Conservation (phyloP, 164 flowering plant species). For the Liquidambar formosana region DNA sequence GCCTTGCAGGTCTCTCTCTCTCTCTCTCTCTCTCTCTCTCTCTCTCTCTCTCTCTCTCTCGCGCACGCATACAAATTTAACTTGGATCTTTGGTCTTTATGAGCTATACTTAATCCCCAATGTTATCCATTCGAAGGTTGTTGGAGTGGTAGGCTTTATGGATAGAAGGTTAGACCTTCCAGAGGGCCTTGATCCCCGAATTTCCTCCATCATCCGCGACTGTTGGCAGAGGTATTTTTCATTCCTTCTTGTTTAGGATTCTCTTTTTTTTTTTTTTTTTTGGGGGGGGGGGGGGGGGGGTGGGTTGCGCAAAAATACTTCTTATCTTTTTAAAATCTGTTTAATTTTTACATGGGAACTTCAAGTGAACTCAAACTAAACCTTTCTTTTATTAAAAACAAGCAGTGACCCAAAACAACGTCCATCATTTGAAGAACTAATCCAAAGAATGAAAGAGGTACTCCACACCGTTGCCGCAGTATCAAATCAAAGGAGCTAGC, state of each 20-base stretch:
- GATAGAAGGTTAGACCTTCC: conserved; percentile 83
- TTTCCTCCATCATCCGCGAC: conserved; percentile 62
- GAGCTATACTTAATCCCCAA: background rate
- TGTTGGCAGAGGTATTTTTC: conserved; percentile 73
- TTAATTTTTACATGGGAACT: background rate
- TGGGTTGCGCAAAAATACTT: too few relatives aligned
- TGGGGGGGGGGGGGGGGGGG: background rate
- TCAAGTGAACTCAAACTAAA: background rate
- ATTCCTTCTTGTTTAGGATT: too few relatives aligned
- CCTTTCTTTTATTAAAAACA: background rate
- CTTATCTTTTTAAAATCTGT: background rate
- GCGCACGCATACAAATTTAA: background rate
- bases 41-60: background rate
- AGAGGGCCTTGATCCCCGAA: conserved; percentile 59
- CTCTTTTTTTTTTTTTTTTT: too few relatives aligned
- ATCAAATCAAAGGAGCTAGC: conserved; percentile 7
- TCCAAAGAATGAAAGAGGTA: conserved; percentile 39
- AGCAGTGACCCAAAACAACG: conserved; percentile 60
- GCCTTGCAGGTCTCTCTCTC: conserved; percentile 57
- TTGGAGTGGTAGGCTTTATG: conserved; percentile 91
- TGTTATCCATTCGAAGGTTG: conserved; percentile 46
- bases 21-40: background rate
- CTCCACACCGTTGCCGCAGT: conserved; percentile 19
- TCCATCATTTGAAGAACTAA: conserved; percentile 71
- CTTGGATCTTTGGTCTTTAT: background rate